Evolutionary conservation across 2,329 filamentous ascomycete genomes (phyloP).

Genomic region (Exophiala phaeomuriformis): DNA sequence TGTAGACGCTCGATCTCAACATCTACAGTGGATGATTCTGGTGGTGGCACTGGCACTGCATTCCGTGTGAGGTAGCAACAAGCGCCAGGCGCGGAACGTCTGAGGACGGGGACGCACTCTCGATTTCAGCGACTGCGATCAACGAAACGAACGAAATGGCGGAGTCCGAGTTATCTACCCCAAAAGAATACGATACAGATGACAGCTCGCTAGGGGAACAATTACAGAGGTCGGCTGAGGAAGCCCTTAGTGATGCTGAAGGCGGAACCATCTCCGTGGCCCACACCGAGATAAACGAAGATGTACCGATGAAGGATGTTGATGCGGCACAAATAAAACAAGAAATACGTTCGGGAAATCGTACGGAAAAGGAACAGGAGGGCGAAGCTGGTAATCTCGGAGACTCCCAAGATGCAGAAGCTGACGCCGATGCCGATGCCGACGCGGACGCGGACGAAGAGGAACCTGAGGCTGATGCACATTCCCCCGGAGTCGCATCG

Average conservation of each 20-base stretch:
- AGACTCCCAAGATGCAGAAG: slow-evolving; percentile 36
- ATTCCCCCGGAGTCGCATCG: slow-evolving; percentile 5
- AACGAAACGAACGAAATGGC: not conserved
- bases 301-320: slow-evolving; percentile 15
- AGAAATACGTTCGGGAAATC: slow-evolving; percentile 1
- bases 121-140: not conserved
- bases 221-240: slow-evolving; percentile 20
- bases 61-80: no score
- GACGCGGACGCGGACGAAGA: slow-evolving; percentile 5
- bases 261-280: slow-evolving; percentile 1
- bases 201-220: slow-evolving; percentile 21
- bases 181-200: slow-evolving; percentile 10
- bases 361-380: slow-evolving; percentile 32
- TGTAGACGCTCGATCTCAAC: no score
- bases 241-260: slow-evolving; percentile 13
- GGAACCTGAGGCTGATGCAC: slow-evolving; percentile 2
- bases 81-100: no score
- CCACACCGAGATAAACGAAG: slow-evolving; percentile 6
- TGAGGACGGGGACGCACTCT: not conserved
- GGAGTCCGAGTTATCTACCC: not conserved
- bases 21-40: no score
- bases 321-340: slow-evolving; percentile 9
- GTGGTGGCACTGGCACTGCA: no score
- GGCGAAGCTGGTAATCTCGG: no score
- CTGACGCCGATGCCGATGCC: slow-evolving; percentile 31